These are phyloP conservation scores for Saturnispora ahearnii DNA, from an alignment of 805 yeast species.

Conservation along the genomic window DNA sequence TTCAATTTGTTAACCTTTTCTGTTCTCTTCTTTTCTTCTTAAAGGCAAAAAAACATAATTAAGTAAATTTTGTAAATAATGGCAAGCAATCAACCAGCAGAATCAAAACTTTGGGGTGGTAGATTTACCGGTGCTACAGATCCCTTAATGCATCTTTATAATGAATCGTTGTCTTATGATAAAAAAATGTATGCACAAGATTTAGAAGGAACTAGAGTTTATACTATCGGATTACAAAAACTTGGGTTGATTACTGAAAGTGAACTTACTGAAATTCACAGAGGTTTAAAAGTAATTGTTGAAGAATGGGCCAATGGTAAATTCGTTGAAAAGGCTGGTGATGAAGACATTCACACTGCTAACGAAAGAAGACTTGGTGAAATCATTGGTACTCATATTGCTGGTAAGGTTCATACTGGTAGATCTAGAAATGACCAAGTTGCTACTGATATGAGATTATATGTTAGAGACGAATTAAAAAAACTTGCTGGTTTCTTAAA, in stretches of 20 bases:
- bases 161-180: slow-evolving; percentile 95
- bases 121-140: slow-evolving; percentile 96
- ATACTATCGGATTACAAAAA: slow-evolving; percentile 78
- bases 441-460: slow-evolving; percentile 97
- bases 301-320: slow-evolving; percentile 70
- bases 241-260: slow-evolving; percentile 62
- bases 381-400: slow-evolving; percentile 82
- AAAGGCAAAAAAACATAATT: neutral
- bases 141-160: slow-evolving; percentile 94
- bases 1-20: neutral
- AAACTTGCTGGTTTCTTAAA: slow-evolving; percentile 48
- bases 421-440: slow-evolving; percentile 98
- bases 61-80: slow-evolving; percentile 14
- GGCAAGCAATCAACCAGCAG: slow-evolving; percentile 41
- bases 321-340: slow-evolving; percentile 76
- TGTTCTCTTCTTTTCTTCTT: neutral
- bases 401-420: slow-evolving; percentile 99
- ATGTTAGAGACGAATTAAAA: slow-evolving; percentile 72
- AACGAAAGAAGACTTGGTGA: slow-evolving; percentile 97
- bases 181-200: slow-evolving; percentile 92
- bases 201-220: slow-evolving; percentile 86
- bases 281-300: slow-evolving; percentile 64
- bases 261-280: slow-evolving; percentile 74
- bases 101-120: slow-evolving; percentile 92
- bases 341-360: slow-evolving; percentile 98